phyloP scores from a whole-genome alignment of 176 grass and related monocot species.

The Musa troglodytarum region DNA sequence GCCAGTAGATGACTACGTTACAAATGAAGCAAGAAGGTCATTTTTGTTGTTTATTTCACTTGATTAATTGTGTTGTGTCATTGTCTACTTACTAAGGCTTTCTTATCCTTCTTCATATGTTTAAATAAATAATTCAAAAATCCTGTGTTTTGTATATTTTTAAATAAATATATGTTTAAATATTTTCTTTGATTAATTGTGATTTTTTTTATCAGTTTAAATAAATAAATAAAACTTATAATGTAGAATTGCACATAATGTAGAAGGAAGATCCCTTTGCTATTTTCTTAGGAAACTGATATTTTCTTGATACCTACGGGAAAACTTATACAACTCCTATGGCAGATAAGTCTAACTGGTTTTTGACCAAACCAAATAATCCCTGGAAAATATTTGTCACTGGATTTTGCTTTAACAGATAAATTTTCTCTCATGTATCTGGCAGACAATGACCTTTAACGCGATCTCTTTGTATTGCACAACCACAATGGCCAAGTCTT shows the following conservation, averaged over 20 bases:
- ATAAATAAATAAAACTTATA: too few relatives aligned
- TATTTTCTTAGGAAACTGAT: neutral
- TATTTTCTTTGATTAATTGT: too few relatives aligned
- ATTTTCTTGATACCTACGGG: neutral
- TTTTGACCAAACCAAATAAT: neutral
- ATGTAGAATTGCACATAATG: too few relatives aligned
- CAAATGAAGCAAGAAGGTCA: too few relatives aligned
- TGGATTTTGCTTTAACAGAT: too few relatives aligned
- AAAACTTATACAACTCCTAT: neutral
- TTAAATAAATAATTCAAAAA: neutral
- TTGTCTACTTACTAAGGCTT: neutral
- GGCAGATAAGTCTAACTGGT: neutral
- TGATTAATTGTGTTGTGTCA: neutral
- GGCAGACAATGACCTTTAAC: too few relatives aligned
- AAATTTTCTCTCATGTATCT: too few relatives aligned
- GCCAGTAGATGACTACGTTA: too few relatives aligned
- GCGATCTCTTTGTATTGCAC: too few relatives aligned
- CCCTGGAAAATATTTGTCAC: neutral
- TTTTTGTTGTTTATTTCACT: neutral
- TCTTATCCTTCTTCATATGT: neutral
- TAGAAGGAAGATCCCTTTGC: neutral
- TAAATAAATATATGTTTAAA: too few relatives aligned
- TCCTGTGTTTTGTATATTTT: neutral
- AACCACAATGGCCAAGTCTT: too few relatives aligned
- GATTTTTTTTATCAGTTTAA: too few relatives aligned